Conservation (phyloP, 2,329 filamentous ascomycete genomes). For the Sporothrix phasma region DNA sequence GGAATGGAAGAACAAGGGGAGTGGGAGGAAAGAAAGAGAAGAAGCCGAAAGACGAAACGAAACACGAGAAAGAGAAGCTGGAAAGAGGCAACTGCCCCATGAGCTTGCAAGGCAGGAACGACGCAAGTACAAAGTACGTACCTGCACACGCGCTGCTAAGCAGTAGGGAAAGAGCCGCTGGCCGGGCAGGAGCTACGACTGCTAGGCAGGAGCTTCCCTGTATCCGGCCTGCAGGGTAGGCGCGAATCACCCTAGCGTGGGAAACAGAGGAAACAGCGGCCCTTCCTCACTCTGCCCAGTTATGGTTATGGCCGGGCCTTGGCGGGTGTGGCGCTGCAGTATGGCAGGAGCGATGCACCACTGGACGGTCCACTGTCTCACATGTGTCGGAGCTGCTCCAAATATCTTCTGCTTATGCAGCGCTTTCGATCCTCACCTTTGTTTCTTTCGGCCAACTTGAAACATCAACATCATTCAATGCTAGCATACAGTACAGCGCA, state of each 20-base stretch:
- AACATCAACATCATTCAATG: background rate
- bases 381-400: constrained; percentile 5
- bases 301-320: background rate
- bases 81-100: background rate
- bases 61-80: background rate
- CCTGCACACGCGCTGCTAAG: background rate
- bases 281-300: background rate
- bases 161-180: background rate
- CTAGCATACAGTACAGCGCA: background rate
- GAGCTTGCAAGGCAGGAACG: background rate
- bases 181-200: too few species aligned
- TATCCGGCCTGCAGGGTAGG: background rate
- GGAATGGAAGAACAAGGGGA: background rate
- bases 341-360: background rate
- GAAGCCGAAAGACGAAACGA: background rate
- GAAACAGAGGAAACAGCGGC: background rate
- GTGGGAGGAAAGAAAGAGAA: background rate
- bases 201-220: background rate
- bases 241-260: background rate
- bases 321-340: constrained; percentile 1
- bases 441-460: too few species aligned
- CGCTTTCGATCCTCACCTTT: too few species aligned
- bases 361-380: background rate
- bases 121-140: background rate
- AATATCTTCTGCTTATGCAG: too few species aligned